Conservation (phyloP, 2,329 filamentous ascomycete species). For the Cladophialophora yegresii region DNA sequence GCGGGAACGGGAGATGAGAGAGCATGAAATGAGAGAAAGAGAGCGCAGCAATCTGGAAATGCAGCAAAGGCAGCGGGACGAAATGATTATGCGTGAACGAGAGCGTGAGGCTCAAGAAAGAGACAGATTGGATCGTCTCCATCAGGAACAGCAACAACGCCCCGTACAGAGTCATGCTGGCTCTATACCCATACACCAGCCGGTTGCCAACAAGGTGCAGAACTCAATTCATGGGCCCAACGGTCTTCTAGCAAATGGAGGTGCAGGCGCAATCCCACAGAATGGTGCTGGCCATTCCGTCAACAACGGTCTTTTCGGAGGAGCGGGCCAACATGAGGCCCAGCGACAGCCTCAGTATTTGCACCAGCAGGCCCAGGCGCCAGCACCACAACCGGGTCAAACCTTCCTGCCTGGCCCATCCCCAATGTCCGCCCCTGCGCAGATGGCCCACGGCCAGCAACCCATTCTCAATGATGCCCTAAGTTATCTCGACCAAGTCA, state of each 20-base stretch:
- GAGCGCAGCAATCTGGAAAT: constrained; percentile 54
- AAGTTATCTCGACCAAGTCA: constrained; percentile 96
- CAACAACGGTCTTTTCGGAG: constrained; percentile 60
- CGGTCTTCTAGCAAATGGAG: constrained; percentile 76
- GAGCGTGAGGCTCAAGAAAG: constrained; percentile 61
- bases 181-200: constrained; percentile 90
- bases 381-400: constrained; percentile 54
- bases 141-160: constrained; percentile 65
- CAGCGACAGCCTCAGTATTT: constrained; percentile 60
- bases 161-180: constrained; percentile 85
- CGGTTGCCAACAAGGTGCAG: constrained; percentile 77
- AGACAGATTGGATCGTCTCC: constrained; percentile 57
- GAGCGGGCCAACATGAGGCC: constrained; percentile 47
- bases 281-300: constrained; percentile 59
- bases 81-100: constrained; percentile 58
- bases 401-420: constrained; percentile 48
- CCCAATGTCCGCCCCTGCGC: constrained; percentile 55
- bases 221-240: constrained; percentile 90
- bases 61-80: constrained; percentile 46
- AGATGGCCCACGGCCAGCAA: constrained; percentile 75
- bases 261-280: constrained; percentile 56
- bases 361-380: constrained; percentile 57
- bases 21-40: constrained; percentile 61
- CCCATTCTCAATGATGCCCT: constrained; percentile 82
- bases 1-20: constrained; percentile 57